Evolutionary conservation across 768 basidiomycete genomes (phyloP).

Genomic region (Piloderma croceum): DNA sequence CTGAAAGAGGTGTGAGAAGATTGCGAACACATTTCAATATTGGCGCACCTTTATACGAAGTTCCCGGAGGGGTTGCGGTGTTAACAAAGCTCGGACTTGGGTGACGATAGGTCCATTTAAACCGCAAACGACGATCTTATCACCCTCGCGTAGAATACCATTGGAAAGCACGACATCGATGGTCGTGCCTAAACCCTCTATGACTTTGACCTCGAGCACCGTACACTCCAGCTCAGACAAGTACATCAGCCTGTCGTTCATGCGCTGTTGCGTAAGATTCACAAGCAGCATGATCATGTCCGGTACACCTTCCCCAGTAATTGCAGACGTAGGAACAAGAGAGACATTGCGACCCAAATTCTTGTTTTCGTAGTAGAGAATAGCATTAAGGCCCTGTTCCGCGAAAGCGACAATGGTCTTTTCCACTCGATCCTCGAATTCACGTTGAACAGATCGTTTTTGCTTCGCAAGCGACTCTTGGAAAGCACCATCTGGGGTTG

Average conservation of each 20-base stretch:
- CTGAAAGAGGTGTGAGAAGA: slow-evolving; percentile 34
- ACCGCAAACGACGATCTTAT: slow-evolving; percentile 93
- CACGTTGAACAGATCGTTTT: slow-evolving; percentile 68
- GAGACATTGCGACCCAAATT: slow-evolving; percentile 91
- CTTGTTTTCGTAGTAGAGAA: slow-evolving; percentile 97
- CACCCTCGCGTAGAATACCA: slow-evolving; percentile 86
- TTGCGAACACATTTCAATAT: slow-evolving; percentile 8
- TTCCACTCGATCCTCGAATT: slow-evolving; percentile 84
- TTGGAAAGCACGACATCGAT: slow-evolving; percentile 96
- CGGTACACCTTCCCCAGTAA: slow-evolving; percentile 96
- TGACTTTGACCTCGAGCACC: slow-evolving; percentile 96
- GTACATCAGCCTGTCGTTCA: slow-evolving; percentile 98
- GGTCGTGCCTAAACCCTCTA: slow-evolving; percentile 96
- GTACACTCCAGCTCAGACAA: slow-evolving; percentile 96
- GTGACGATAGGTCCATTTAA: slow-evolving; percentile 96
- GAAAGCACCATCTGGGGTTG: slow-evolving; percentile 90
- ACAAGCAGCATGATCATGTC: slow-evolving; percentile 99
- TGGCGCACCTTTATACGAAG: slow-evolving; percentile 82
- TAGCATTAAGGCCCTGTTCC: slow-evolving; percentile 95
- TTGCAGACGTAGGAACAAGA: slow-evolving; percentile 94
- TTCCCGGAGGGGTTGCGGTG: slow-evolving; percentile 94
- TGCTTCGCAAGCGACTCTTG: slow-evolving; percentile 86
- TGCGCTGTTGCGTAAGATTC: slow-evolving; percentile 94
- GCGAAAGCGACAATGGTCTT: slow-evolving; percentile 91
- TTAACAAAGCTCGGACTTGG: slow-evolving; percentile 87